These are phyloP conservation scores for Candida anutae DNA, from an alignment of 1,139 yeast species.

Conservation along the genomic window DNA sequence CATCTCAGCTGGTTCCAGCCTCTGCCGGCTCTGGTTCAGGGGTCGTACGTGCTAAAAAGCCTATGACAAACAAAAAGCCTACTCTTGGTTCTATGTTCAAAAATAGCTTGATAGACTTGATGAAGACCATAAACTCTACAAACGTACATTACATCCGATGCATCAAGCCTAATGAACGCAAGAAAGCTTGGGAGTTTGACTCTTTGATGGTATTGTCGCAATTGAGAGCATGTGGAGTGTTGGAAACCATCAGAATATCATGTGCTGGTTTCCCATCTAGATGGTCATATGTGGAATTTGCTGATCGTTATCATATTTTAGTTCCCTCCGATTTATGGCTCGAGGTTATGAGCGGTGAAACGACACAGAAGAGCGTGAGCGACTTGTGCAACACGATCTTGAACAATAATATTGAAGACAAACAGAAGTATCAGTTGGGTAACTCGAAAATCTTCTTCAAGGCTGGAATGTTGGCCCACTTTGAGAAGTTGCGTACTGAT, in stretches of 20 bases:
- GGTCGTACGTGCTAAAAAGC: conserved; percentile 9
- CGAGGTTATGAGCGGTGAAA: conserved; percentile 46
- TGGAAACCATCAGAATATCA: conserved; percentile 92
- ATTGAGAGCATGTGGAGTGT: conserved; percentile 96
- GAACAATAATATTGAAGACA: conserved; percentile 52
- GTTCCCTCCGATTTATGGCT: conserved; percentile 68
- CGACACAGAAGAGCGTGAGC: conserved; percentile 52
- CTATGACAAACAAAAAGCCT: conserved; percentile 66
- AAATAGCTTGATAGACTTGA: conserved; percentile 82
- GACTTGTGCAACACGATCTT: conserved; percentile 64
- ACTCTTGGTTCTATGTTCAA: conserved; percentile 94
- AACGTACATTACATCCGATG: conserved; percentile 96
- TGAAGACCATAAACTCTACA: conserved; percentile 88
- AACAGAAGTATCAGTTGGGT: conserved; percentile 74
- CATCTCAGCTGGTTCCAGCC: conserved; percentile 13
- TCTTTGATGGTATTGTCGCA: conserved; percentile 93
- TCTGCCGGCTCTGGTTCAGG: conserved; percentile 28
- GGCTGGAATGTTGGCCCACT: conserved; percentile 90
- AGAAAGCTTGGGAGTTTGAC: conserved; percentile 94
- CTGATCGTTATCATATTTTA: conserved; percentile 78
- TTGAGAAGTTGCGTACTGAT: conserved; percentile 79
- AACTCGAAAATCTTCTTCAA: conserved; percentile 89
- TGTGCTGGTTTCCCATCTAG: conserved; percentile 98
- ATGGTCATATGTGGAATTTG: conserved; percentile 93
- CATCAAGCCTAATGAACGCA: conserved; percentile 91